These are phyloP conservation scores for Apiotrichum siamense DNA, from an alignment of 1,284 basidiomycete species.

Conservation along the genomic window DNA sequence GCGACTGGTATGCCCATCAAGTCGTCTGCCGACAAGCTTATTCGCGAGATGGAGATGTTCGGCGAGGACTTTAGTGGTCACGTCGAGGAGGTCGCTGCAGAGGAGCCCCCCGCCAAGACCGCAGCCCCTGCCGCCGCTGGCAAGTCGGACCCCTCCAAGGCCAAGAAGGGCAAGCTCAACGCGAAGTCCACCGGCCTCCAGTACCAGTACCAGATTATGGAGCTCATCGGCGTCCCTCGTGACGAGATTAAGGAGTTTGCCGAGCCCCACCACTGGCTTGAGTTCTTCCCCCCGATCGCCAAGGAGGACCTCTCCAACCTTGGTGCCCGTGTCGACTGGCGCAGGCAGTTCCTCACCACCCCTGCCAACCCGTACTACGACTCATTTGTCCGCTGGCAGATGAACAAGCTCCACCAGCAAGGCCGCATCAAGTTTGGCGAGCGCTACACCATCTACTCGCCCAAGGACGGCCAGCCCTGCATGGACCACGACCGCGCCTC, in stretches of 20 bases:
- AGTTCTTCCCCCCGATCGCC: conserved; percentile 94
- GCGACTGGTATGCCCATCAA: conserved; percentile 99
- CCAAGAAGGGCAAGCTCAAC: conserved; percentile 91
- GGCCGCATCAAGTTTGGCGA: conserved; percentile 97
- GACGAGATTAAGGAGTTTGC: conserved; percentile 93
- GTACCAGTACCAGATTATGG: conserved; percentile 99
- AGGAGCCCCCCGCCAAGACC: conserved; percentile 31
- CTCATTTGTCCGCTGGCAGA: conserved; percentile 95
- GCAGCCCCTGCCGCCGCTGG: not conserved
- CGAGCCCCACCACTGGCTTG: conserved; percentile 86
- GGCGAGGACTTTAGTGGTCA: conserved; percentile 81
- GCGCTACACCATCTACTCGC: conserved; percentile 97
- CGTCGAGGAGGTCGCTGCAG: conserved; percentile 23
- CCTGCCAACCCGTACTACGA: conserved; percentile 97
- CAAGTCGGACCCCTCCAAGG: conserved; percentile 56
- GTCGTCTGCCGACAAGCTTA: conserved; percentile 92
- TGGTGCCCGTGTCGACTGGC: conserved; percentile 96
- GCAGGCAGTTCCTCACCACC: conserved; percentile 85
- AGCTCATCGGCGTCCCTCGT: conserved; percentile 81
- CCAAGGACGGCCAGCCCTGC: conserved; percentile 98
- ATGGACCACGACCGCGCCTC: conserved; percentile 99
- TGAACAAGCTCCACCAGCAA: conserved; percentile 80
- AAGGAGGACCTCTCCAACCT: conserved; percentile 79
- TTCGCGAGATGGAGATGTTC: conserved; percentile 95
- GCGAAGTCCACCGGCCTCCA: conserved; percentile 90